These are phyloP conservation scores for Aspergillus coremiiformis DNA, from an alignment of 495 filamentous ascomycete genomes.

Conservation along the genomic window DNA sequence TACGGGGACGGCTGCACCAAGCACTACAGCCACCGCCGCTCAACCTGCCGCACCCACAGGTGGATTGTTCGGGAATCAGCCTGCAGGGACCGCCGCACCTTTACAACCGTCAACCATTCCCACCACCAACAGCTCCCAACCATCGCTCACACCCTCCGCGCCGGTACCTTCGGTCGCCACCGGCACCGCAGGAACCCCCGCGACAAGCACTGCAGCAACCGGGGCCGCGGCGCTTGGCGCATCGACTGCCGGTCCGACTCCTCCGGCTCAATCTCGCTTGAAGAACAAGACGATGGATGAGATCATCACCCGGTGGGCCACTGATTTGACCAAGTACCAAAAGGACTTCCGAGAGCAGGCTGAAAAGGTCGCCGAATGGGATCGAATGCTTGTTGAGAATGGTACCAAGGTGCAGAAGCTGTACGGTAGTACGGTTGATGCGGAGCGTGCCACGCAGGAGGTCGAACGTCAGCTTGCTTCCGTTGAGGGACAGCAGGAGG, in stretches of 20 bases:
- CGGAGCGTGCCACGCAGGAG: constrained; percentile 80
- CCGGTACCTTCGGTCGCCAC: constrained; percentile 21
- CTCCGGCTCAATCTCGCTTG: constrained; percentile 73
- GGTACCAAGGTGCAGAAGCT: constrained; percentile 86
- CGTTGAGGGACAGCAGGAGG: constrained; percentile 88
- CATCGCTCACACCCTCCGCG: constrained; percentile 8
- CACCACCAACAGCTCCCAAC: constrained; percentile 11
- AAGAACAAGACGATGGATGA: constrained; percentile 99
- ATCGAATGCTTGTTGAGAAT: constrained; percentile 84
- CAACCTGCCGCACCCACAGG: constrained; percentile 18
- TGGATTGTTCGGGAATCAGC: constrained; percentile 24
- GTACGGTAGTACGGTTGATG: constrained; percentile 79
- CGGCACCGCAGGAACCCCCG: constrained; percentile 15
- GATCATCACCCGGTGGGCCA: constrained; percentile 96
- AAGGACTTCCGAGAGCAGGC: constrained; percentile 91
- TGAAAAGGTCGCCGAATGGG: constrained; percentile 79
- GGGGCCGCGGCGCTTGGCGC: constrained; percentile 43
- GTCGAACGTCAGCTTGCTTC: constrained; percentile 81
- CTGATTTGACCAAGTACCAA: constrained; percentile 89
- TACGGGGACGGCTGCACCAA: constrained; percentile 25
- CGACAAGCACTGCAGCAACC: constrained; percentile 17
- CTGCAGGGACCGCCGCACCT: constrained; percentile 20
- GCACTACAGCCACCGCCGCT: constrained; percentile 20
- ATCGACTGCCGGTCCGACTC: constrained; percentile 71
- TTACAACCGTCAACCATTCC: constrained; percentile 19